Evolutionary conservation across 2,329 filamentous ascomycete genomes (phyloP).

Genomic region (Clarireedia homoeocarpa): DNA sequence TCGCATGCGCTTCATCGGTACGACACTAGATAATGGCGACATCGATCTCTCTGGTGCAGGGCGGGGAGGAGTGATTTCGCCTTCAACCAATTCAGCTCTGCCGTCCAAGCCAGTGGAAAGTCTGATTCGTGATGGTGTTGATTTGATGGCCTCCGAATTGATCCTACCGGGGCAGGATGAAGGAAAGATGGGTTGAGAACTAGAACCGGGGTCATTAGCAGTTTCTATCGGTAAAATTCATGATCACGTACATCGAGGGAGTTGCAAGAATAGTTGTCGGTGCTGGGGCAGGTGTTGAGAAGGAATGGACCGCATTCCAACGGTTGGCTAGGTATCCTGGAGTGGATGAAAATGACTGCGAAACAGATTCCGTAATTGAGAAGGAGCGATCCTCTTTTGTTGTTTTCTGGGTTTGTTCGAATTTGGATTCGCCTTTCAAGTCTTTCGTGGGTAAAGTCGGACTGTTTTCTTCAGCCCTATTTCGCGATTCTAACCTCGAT

Average conservation of each 20-base stretch:
- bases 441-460: background rate
- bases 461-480: background rate
- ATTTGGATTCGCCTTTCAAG: background rate
- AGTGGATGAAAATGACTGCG: conserved; percentile 27
- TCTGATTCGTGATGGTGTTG: conserved; percentile 43
- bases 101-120: conserved; percentile 82
- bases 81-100: conserved; percentile 74
- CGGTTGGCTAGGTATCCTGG: conserved; percentile 39
- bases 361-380: conserved; percentile 13
- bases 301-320: conserved; percentile 44
- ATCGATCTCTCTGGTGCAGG: conserved; percentile 42
- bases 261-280: conserved; percentile 25
- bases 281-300: conserved; percentile 41
- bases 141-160: conserved; percentile 14
- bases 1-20: conserved; percentile 32
- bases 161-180: conserved; percentile 27
- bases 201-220: conserved; percentile 11
- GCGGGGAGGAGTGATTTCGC: conserved; percentile 58
- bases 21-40: conserved; percentile 36
- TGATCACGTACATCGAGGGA: conserved; percentile 37
- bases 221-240: background rate
- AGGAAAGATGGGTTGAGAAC: conserved; percentile 19
- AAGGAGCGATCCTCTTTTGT: conserved; percentile 14
- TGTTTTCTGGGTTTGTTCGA: background rate
- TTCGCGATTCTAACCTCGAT: background rate